These are phyloP conservation scores for Ustilago tritici DNA, from an alignment of 1,284 basidiomycete genomes.

Conservation along the genomic window DNA sequence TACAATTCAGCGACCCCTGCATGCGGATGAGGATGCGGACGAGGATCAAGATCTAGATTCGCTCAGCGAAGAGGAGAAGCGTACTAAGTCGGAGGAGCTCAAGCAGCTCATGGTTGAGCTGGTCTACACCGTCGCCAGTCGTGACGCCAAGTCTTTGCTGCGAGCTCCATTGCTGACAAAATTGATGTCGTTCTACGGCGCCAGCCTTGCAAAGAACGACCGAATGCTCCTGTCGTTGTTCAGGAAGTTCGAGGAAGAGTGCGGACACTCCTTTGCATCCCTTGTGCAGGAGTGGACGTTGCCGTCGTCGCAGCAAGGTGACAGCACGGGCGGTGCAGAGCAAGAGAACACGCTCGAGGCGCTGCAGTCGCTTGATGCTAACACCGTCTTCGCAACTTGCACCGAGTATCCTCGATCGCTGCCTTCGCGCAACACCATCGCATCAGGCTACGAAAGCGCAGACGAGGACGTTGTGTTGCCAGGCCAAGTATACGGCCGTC, in stretches of 20 bases:
- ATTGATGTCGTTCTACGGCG: slow-evolving; percentile 79
- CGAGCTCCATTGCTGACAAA: slow-evolving; percentile 84
- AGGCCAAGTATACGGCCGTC: slow-evolving; percentile 39
- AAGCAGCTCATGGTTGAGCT: slow-evolving; percentile 72
- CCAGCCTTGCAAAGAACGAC: slow-evolving; percentile 77
- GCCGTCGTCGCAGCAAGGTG: slow-evolving; percentile 17
- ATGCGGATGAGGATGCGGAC: background rate
- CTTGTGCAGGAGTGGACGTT: slow-evolving; percentile 44
- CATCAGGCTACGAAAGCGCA: slow-evolving; percentile 27
- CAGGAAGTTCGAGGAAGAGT: slow-evolving; percentile 80
- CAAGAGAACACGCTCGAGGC: slow-evolving; percentile 73
- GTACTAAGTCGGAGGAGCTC: slow-evolving; percentile 9
- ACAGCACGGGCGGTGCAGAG: background rate
- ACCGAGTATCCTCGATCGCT: slow-evolving; percentile 76
- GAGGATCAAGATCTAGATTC: slow-evolving; percentile 65
- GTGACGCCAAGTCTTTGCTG: slow-evolving; percentile 82
- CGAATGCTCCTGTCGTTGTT: slow-evolving; percentile 79
- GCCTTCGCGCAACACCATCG: slow-evolving; percentile 18
- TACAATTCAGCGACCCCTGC: slow-evolving; percentile 60
- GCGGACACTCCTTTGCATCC: slow-evolving; percentile 75
- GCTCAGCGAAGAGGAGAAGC: slow-evolving; percentile 7
- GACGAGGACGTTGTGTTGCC: slow-evolving; percentile 1
- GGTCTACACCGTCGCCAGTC: slow-evolving; percentile 77
- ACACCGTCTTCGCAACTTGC: slow-evolving; percentile 79
- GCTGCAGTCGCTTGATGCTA: slow-evolving; percentile 79